These are phyloP conservation scores for Bipolaris sorokiniana DNA, from an alignment of 2,329 filamentous ascomycete species.

Conservation along the genomic window DNA sequence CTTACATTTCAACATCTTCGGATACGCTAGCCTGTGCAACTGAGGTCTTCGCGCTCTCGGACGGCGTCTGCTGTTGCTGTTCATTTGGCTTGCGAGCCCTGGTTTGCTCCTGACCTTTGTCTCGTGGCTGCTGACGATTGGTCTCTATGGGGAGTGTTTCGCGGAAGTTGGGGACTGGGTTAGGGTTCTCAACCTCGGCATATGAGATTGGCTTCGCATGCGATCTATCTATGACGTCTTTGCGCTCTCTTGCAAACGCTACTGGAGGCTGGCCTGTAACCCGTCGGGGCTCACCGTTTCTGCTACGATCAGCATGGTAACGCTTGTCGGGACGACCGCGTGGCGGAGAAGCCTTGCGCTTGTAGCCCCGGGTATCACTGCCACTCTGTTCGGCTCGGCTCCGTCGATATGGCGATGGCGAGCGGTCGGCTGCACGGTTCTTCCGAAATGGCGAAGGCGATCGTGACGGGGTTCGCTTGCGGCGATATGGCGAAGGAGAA, in stretches of 20 bases:
- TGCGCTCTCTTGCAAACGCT: constrained; percentile 17
- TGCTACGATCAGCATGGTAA: constrained; percentile 44
- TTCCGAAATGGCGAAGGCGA: constrained; percentile 40
- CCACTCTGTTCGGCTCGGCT: constrained; percentile 29
- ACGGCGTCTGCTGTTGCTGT: constrained; percentile 13
- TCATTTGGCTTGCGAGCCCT: constrained; percentile 9
- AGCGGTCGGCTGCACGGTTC: constrained; percentile 31
- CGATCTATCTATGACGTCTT: constrained; percentile 18
- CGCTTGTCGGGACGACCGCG: constrained; percentile 63
- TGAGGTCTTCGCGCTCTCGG: constrained; percentile 4
- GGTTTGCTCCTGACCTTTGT: constrained; percentile 5
- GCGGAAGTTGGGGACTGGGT: constrained; percentile 40
- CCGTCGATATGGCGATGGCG: constrained; percentile 38
- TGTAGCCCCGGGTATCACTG: constrained; percentile 43
- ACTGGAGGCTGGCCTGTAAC: constrained; percentile 44
- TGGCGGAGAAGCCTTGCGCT: constrained; percentile 51
- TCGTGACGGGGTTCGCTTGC: constrained; percentile 30
- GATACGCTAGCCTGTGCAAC: constrained; percentile 10
- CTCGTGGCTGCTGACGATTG: constrained; percentile 9
- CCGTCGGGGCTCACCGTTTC: constrained; percentile 65
- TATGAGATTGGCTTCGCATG: constrained; percentile 38
- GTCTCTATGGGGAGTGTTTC: constrained; percentile 17
- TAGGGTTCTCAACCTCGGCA: constrained; percentile 51
- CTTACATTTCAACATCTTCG: constrained; percentile 30
- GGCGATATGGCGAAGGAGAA: constrained; percentile 42